These are phyloP conservation scores for Arthrinium puccinioides DNA, from an alignment of 2,329 filamentous ascomycete genomes.

Conservation along the genomic window DNA sequence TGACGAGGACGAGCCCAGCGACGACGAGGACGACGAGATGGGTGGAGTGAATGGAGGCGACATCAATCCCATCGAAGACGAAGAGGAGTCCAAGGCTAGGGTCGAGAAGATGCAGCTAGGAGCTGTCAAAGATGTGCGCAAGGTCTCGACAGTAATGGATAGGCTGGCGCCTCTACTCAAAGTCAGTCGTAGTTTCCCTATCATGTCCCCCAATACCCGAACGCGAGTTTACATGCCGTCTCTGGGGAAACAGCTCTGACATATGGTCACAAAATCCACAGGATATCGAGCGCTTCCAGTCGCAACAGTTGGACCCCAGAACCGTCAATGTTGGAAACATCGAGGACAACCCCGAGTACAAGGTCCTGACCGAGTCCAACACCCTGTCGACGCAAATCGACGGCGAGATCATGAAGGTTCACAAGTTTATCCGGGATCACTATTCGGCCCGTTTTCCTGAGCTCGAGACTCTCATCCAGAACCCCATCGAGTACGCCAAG, in stretches of 20 bases:
- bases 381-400: constrained; percentile 87
- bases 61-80: constrained; percentile 48
- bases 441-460: constrained; percentile 93
- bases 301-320: constrained; percentile 56
- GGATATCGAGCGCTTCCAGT: constrained; percentile 76
- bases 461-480: constrained; percentile 81
- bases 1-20: constrained; percentile 49
- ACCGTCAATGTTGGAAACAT: constrained; percentile 69
- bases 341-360: constrained; percentile 88
- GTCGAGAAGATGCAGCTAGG: constrained; percentile 78
- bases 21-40: constrained; percentile 55
- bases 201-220: constrained; percentile 11
- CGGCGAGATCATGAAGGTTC: constrained; percentile 83
- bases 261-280: constrained; percentile 44
- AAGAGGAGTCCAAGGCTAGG: constrained; percentile 66
- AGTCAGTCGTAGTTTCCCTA: constrained; percentile 47
- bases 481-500: constrained; percentile 91
- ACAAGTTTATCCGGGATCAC: constrained; percentile 94
- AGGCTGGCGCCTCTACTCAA: constrained; percentile 73
- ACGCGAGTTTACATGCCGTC: constrained; percentile 57
- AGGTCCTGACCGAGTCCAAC: constrained; percentile 81
- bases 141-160: constrained; percentile 74
- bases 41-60: constrained; percentile 35
- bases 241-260: constrained; percentile 62
- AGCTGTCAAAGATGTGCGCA: constrained; percentile 68